Evolutionary conservation across 306 rosid genomes (phyloP), one percentile per base, ranked within the genome.

Genomic region (Pyrus betulifolia): DNA sequence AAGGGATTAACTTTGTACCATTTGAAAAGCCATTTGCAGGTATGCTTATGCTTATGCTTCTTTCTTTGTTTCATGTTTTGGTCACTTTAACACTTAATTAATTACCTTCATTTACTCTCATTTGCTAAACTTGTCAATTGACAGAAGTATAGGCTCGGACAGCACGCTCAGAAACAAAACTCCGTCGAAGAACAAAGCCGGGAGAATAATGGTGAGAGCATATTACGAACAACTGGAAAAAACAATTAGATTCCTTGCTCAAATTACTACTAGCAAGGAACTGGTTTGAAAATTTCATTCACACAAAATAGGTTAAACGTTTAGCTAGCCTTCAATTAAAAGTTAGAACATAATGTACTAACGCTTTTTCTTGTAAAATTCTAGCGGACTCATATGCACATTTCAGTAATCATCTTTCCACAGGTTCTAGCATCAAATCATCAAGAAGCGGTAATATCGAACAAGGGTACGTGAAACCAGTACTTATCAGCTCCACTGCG

Each of bases 21-120:
- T 85, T 82, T 91, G 93, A 95, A 95, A 90, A 95, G 99, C 73
- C 97, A 95, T 86, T 95, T 95, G 72, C 99, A 92, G 99, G 99
- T 92, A 80, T 19, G 58, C 33, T 14, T 11, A 38, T 49, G 4
- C 6, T 19, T 42, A 25, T 9, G 46, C 65, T 38, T 64, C 25
- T 67, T 35, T 55, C 35, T 72, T 30, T 31, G 40, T 23, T 51
- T 67, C 44, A 40, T 59, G n/a, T 2, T 74, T 61, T 4, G 42
- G 22, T 67, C 68, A 21, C 21, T 25, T 57, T 12, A 13, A 49
- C 54, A 49, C 54, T 49, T 49, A 4, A 18, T 35, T 35, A 35
- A 35, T 35, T 35, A 35, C 40, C 54, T 49, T 49, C 54, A 49
- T 1, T 49, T 17, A 49, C 21, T 49, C 54, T 49, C 8, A 49